phyloP scores from a whole-genome alignment of 2,329 filamentous ascomycete species.

The Claviceps arundinis region DNA sequence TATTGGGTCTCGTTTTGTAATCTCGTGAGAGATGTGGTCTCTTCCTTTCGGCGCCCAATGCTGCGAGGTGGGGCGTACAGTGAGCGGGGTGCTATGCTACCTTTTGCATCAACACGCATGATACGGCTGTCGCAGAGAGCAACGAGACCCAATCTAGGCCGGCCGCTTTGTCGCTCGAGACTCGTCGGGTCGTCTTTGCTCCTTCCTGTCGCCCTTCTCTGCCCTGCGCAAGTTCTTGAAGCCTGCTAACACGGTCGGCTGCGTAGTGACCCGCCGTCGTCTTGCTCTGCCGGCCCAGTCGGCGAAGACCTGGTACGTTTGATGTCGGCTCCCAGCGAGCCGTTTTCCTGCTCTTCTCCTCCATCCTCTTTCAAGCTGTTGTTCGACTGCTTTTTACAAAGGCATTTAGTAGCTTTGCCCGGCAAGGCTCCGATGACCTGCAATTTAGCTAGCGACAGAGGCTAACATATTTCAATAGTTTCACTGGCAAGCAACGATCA shows the following conservation, averaged over 20 bases:
- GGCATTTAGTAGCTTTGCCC: background rate
- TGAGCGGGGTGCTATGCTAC: slow-evolving; percentile 21
- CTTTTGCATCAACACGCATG: slow-evolving; percentile 5
- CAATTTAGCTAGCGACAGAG: background rate
- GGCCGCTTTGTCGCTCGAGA: background rate
- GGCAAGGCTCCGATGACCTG: background rate
- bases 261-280: slow-evolving; percentile 86
- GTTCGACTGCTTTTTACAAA: background rate
- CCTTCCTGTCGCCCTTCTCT: background rate
- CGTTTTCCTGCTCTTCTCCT: background rate
- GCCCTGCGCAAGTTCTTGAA: background rate
- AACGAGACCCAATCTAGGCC: no score
- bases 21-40: slow-evolving; percentile 10
- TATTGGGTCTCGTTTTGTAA: background rate
- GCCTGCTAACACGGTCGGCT: slow-evolving; percentile 11
- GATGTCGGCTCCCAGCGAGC: no score
- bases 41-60: slow-evolving; percentile 12
- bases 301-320: slow-evolving; percentile 90
- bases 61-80: slow-evolving; percentile 23
- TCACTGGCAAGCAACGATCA: slow-evolving; percentile 99
- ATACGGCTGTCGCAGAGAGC: slow-evolving; percentile 2
- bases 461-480: slow-evolving; percentile 48
- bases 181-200: background rate
- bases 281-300: slow-evolving; percentile 92
- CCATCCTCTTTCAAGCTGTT: background rate